Percentiles rank a stretch among this genome's conserved stretches.
These are phyloP conservation scores for Dactylellina sp. DNA, from an alignment of 2,329 filamentous ascomycete genomes.

Conservation along the genomic window DNA sequence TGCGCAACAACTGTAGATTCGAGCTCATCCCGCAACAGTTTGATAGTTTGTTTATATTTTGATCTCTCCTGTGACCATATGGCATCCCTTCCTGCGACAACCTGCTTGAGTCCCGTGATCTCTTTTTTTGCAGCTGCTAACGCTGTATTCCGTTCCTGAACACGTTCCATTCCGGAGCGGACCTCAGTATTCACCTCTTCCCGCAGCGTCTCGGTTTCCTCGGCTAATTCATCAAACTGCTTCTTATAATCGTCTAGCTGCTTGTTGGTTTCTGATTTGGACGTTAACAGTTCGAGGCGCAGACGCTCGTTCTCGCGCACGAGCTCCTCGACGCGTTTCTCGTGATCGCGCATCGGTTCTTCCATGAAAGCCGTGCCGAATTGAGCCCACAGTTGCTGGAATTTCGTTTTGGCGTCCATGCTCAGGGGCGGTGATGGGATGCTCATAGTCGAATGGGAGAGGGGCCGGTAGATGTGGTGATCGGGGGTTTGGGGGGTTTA, in stretches of 20 bases:
- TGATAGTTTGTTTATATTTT: constrained; percentile 42
- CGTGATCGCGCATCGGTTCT: constrained; percentile 55
- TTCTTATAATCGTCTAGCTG: constrained; percentile 21
- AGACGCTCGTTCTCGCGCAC: constrained; percentile 56
- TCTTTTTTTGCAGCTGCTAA: constrained; percentile 42
- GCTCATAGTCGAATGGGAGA: constrained; percentile 29
- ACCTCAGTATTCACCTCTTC: constrained; percentile 52
- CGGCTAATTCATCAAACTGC: constrained; percentile 18
- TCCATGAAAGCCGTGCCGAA: constrained; percentile 54
- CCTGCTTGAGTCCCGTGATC: constrained; percentile 18
- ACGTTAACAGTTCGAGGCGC: constrained; percentile 34
- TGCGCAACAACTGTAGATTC: constrained; percentile 26
- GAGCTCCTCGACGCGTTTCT: constrained; percentile 56
- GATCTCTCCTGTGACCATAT: constrained; percentile 34
- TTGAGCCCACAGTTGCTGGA: constrained; percentile 55
- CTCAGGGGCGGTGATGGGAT: constrained; percentile 43
- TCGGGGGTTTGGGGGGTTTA: not conserved
- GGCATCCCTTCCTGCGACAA: constrained; percentile 12
- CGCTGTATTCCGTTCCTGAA: constrained; percentile 44
- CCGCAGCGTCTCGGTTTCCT: constrained; percentile 36
- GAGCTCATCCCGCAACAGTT: constrained; percentile 37
- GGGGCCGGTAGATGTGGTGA: not conserved
- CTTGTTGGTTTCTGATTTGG: constrained; percentile 30
- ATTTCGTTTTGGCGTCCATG: constrained; percentile 56
- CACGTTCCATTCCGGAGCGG: constrained; percentile 48